Base-by-base conservation (phyloP, 805 yeast species). In the Cyberlindnera amylophila region DNA sequence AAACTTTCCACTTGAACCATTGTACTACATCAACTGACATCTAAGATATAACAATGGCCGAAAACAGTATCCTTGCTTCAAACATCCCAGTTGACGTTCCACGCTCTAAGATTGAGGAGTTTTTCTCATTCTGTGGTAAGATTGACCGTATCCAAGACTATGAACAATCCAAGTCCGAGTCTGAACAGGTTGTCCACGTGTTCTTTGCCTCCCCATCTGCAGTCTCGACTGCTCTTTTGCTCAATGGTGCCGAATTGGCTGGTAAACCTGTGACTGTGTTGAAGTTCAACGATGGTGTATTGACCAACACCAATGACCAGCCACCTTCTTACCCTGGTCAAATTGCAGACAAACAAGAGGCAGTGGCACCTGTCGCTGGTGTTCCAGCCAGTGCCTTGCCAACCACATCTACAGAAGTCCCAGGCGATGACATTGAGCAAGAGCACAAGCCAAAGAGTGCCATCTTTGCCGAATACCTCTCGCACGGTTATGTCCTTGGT, bases 381-480 rank as follows among this genome's bases (percentile, higher is more conserved):
- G 38, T 34, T 18, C 32, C 34, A 15, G 41, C 31, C 12, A 21
- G 38, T 13, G 12, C 32, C n/a, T 6, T 11, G 13, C 14, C 30
- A 12, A 27, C 14, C 30, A 27, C 30, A 21, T 6, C 8, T 9
- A 21, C 24, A 21, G 24, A 21, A 21, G 24, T 21, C n/a, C 36
- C 31, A 19, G 42, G 36, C 6, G 52, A 66, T 39, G 87, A 82
- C 51, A 74, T 83, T 40, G 62, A 71, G 5, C 95, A 85, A 64
- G 95, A 86, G 55, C 77, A 76, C 46, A 85, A 85, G 66, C 95
- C 95, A 43, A 82, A 82, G 57, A 63, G 79, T 42, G 78, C 87
- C 15, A 79, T 86, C 45, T 67, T 84, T 65, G 91, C 93, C 1
- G 91, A 85, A 62, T 75, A 82, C 53, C 67, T 85, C 46, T 71